These are phyloP conservation scores for Schwanniomyces pseudopolymorphus DNA, from an alignment of 805 yeast species.

Conservation along the genomic window DNA sequence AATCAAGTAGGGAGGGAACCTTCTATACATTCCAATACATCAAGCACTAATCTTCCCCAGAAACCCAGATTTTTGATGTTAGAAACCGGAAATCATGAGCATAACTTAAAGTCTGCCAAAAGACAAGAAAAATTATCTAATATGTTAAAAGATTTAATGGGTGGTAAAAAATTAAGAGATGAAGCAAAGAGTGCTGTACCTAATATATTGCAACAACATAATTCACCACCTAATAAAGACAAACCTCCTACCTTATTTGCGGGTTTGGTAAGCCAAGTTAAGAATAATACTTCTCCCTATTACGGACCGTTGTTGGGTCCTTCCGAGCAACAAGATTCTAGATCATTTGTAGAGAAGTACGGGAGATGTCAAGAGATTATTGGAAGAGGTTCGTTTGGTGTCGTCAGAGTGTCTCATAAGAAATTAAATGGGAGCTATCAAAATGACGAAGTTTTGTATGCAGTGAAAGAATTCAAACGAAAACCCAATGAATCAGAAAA, in stretches of 20 bases:
- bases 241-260: conserved; percentile 72
- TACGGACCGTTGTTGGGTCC: conserved; percentile 14
- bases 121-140: conserved; percentile 74
- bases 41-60: conserved; percentile 3
- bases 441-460: conserved; percentile 57
- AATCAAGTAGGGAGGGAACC: neutral
- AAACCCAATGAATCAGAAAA: conserved; percentile 61
- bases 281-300: conserved; percentile 26
- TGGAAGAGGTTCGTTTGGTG: conserved; percentile 93
- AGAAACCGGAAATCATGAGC: conserved; percentile 79
- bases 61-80: conserved; percentile 52
- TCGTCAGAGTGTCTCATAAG: conserved; percentile 85
- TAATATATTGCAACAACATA: conserved; percentile 37
- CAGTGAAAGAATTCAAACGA: conserved; percentile 83
- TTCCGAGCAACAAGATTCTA: conserved; percentile 31
- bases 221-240: conserved; percentile 9
- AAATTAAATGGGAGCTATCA: conserved; percentile 27
- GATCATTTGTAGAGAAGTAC: conserved; percentile 81
- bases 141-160: conserved; percentile 75
- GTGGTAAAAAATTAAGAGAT: conserved; percentile 66
- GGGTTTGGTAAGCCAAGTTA: conserved; percentile 62
- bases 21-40: neutral
- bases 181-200: conserved; percentile 77
- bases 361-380: conserved; percentile 94
- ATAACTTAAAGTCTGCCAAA: conserved; percentile 70